Percentiles rank a stretch among this genome's conserved stretches.
phyloP scores from a whole-genome alignment of 2,329 filamentous ascomycete genomes.

The Ceratocystis variospora region DNA sequence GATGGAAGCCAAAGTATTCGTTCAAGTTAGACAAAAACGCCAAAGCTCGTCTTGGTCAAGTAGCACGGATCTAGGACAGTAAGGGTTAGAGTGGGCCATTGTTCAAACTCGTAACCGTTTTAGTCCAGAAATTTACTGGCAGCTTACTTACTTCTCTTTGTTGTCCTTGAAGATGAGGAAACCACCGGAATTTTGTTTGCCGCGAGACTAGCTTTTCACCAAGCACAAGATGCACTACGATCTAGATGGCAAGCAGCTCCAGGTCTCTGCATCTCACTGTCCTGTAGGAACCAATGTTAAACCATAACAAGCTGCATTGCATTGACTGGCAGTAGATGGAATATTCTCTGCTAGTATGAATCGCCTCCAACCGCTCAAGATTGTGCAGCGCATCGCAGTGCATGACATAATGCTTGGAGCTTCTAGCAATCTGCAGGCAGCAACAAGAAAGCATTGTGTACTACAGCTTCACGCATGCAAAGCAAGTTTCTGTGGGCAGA shows the following conservation, averaged over 20 bases:
- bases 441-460: not conserved
- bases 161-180: not conserved
- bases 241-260: not conserved
- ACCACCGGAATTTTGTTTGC: not conserved
- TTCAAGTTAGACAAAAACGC: not conserved
- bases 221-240: not conserved
- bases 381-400: not conserved
- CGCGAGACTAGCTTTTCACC: not conserved
- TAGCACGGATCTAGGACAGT: not conserved
- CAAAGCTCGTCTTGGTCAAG: not conserved
- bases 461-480: not conserved
- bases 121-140: not conserved
- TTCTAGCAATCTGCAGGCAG: not conserved
- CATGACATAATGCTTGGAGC: not conserved
- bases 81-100: not conserved
- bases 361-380: not conserved
- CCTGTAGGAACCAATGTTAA: slow-evolving; percentile 1
- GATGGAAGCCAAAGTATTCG: not conserved
- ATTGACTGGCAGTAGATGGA: not conserved
- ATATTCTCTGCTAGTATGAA: not conserved
- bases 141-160: too few species aligned
- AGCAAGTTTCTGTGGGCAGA: not conserved
- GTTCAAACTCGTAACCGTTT: not conserved
- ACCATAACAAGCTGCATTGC: not conserved
- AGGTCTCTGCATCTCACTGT: not conserved